Base-by-base conservation (phyloP, 73 alveolate genomes). In the Symbiodinium pilosum region DNA sequence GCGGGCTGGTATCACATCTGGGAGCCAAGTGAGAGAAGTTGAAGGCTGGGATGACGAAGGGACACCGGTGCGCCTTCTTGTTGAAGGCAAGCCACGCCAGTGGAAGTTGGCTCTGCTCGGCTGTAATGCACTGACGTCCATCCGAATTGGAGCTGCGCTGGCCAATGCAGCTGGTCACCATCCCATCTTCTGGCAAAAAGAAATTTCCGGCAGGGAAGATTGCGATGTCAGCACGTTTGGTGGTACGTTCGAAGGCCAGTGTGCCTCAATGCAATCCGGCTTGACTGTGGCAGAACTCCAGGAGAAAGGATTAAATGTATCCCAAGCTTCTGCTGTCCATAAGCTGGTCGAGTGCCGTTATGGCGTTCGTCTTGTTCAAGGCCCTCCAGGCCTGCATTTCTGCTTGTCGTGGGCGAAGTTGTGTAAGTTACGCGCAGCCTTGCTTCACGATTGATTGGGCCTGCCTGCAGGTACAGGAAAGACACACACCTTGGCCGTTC, bases 381-480 rank as follows among this genome's bases (percentile, higher is more conserved):
- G 95, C 18, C 95, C 95, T 39, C 95, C 95, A 56, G 95, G 95
- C 83, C 59, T 9, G n/a, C n/a, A n/a, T n/a, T n/a, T n/a, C n/a
- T n/a, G n/a, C n/a, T n/a, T n/a, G n/a, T n/a, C n/a, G n/a, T n/a
- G n/a, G n/a, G n/a, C n/a, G n/a, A n/a, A n/a, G n/a, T n/a, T n/a
- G n/a, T n/a, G n/a, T n/a, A n/a, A n/a, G n/a, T n/a, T n/a, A n/a
- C n/a, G n/a, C n/a, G n/a, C n/a, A n/a, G n/a, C n/a, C n/a, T n/a
- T n/a, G n/a, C n/a, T n/a, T n/a, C n/a, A n/a, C n/a, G n/a, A n/a
- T n/a, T n/a, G n/a, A n/a, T n/a, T n/a, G n/a, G n/a, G n/a, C 14
- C 6, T 47, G 59, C 14, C 59, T 47, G 59, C 51, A 88, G 95
- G 95, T 34, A 88, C 95, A 16, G 95, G 95, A 43, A 88, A 88